Evolutionary conservation across 2,329 filamentous ascomycete genomes (phyloP), one percentile per base, ranked within the genome.

Genomic region (Orbilia javanica): DNA sequence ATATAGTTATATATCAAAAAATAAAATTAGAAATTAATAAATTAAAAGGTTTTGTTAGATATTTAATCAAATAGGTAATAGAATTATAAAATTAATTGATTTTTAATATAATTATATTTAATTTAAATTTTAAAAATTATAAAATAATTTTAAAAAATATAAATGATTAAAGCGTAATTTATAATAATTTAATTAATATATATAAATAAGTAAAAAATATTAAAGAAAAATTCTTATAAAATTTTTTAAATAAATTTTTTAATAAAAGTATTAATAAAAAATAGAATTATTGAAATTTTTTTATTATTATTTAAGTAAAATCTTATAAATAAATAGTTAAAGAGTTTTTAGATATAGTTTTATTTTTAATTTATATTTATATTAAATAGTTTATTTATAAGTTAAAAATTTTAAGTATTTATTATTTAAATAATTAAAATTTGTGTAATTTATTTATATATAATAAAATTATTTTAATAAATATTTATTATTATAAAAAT

Each of bases 401-500:
- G 4, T 7, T n/a, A 8, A n/a, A 66, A 66, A 66, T 66, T 5
- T 36, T 66, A 52, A 52, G 11, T 13, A 66, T 18, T 22, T 20
- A n/a, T 15, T 66, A 34, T 34, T 46, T 13, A 1, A 66, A 66
- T 11, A 52, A 29, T 18, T 20, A 50, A 20, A 50, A 5, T n/a
- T 13, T 63, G n/a, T 22, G 22, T 4, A 63, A 63, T 13, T 27
- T 63, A 3, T 63, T 63, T 13, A 20, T 66, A 20, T 66, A 50
- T 8, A 29, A 66, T 6, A 13, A 15, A 8, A 50, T 18, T 6
- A 66, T 66, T 22, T 22, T 66, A 3, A 66, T 66, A 1, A 66
- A 18, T 18, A 66, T 66, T 36, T 66, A n/a, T 22, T 66, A 66
- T 22, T 15, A 66, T 36, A 66, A 66, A 66, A 52, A 11, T 39